Conservation (phyloP, 225 moss, liverwort and hornwort species). For the Lunularia cruciata region DNA sequence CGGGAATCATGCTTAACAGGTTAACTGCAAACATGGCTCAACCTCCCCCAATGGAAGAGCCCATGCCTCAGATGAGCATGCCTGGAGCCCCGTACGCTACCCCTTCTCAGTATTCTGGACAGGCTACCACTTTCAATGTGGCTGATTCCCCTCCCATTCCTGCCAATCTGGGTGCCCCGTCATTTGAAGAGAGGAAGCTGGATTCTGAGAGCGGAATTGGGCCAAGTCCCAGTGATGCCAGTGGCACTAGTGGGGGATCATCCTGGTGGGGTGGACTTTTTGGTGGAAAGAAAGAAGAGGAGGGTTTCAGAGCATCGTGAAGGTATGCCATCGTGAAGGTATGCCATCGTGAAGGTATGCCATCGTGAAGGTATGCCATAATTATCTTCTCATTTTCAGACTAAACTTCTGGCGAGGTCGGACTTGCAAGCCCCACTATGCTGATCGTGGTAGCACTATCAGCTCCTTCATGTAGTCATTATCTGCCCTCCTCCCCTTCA, state of each 20-base stretch:
- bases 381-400: not conserved
- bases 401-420: not conserved
- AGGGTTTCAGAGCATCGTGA: slow-evolving; percentile 10
- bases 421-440: not conserved
- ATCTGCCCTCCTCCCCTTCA: too few relatives aligned
- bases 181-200: slow-evolving; percentile 38
- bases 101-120: slow-evolving; percentile 23
- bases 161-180: slow-evolving; percentile 25
- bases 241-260: slow-evolving; percentile 18
- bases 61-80: slow-evolving; percentile 31
- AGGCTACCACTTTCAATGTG: slow-evolving; percentile 33
- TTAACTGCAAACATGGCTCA: slow-evolving; percentile 48
- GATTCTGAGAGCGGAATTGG: slow-evolving; percentile 42
- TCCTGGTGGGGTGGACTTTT: slow-evolving; percentile 41
- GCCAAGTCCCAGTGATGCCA: not conserved
- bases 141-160: slow-evolving; percentile 42
- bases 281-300: slow-evolving; percentile 42
- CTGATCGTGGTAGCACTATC: too few relatives aligned
- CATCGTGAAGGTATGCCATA: too few relatives aligned
- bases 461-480: too few relatives aligned
- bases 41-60: slow-evolving; percentile 42
- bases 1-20: slow-evolving; percentile 49
- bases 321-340: not conserved
- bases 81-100: slow-evolving; percentile 15
- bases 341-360: not conserved